Evolutionary conservation across 148 eudicot genomes (phyloP).

Genomic region (Persicaria maculosa): DNA sequence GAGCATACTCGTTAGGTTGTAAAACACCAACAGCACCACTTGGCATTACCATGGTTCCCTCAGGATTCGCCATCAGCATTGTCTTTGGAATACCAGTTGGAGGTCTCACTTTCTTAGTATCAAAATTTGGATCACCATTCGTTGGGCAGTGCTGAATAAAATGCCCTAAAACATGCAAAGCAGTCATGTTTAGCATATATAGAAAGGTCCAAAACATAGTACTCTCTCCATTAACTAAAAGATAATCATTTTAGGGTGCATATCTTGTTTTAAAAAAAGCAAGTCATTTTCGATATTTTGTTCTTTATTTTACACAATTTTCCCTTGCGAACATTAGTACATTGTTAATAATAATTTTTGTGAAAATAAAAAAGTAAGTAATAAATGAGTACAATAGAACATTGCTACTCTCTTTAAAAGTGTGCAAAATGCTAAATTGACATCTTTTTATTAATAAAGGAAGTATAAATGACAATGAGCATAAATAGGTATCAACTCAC

Average conservation of each 20-base stretch:
- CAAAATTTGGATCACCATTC: constrained; percentile 79
- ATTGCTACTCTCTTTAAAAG: too few species aligned
- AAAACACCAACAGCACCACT: constrained; percentile 73
- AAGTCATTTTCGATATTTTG: too few species aligned
- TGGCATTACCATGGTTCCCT: constrained; percentile 71
- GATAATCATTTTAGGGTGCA: too few species aligned
- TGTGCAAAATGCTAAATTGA: too few species aligned
- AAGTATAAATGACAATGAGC: not conserved
- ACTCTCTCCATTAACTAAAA: too few species aligned
- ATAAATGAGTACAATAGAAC: too few species aligned
- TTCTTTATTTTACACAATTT: too few species aligned
- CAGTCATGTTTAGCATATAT: constrained; percentile 5
- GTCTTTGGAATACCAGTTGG: constrained; percentile 85
- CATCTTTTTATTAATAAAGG: too few species aligned
- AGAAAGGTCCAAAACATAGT: constrained; percentile 1
- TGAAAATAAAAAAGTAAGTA: too few species aligned
- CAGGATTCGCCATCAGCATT: constrained; percentile 75
- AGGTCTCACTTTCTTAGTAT: constrained; percentile 67
- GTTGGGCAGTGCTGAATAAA: constrained; percentile 96
- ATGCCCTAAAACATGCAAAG: constrained; percentile 52
- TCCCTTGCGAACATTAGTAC: too few species aligned
- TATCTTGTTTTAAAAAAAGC: too few species aligned
- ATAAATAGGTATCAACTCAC: constrained; percentile 28
- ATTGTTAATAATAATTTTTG: too few species aligned
- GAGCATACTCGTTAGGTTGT: constrained; percentile 66